Base-by-base conservation (phyloP, 768 basidiomycete species). In the Collybia sordida region DNA sequence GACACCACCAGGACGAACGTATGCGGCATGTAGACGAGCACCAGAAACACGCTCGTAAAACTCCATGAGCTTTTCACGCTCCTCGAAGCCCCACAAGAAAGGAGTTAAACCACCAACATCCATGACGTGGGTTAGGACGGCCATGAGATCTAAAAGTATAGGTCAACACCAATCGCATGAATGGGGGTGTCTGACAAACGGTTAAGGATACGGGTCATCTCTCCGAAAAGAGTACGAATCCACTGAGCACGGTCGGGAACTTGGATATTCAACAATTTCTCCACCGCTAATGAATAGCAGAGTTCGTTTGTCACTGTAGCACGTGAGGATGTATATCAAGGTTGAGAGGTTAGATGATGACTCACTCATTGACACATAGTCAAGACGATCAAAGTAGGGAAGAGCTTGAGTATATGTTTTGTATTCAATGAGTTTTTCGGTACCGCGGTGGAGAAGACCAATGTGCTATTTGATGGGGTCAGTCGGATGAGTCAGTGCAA, bases 31-130 rank as follows among this genome's bases (percentile, higher is more conserved):
- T 61, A 99, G 80, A 48, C 96, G 94, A 4, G 96, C 96, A 56
- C 96, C 96, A 7, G 95, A 98, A 35, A 98, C 96, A 49, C 96
- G 93, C 72, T 99, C 96, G 68, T 99, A 99, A 72, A 98, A 99
- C 66, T 99, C 96, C 96, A 98, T 98, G 55, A 98, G 84, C 77
- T 99, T 99, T 74, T 98, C 96, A 49, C 96, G 93, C 70, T 99
- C 96, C 71, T 98, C 96, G 78, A 98, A 98, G 60, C 96, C 96
- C 94, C 96, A 99, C 24, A 99, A 77, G 86, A 98, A 99, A 31
- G 96, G 96, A 2, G 96, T 99, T 8, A 99, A 82, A 51, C 93
- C 96, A 66, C 96, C 96, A 55, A 99, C 96, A 63, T 99, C 93
- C 90, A 93, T 94, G 45, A 90, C 87, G 69, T 95, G 93, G 1